Conservation (phyloP, 768 basidiomycete species). For the Lentinus tigrinus region DNA sequence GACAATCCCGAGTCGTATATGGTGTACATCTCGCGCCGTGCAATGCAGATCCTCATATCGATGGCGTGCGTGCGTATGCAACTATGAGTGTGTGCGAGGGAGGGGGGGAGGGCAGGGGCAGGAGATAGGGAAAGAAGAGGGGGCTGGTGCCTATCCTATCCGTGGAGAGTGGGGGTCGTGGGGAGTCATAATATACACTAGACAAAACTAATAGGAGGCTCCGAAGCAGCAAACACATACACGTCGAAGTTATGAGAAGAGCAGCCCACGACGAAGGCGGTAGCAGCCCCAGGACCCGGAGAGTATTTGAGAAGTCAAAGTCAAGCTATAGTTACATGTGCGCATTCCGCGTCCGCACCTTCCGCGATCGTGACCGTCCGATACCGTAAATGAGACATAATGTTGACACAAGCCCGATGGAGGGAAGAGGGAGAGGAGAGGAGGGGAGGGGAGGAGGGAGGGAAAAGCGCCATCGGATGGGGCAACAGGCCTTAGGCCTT, state of each 20-base stretch:
- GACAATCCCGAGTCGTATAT: too few relatives aligned
- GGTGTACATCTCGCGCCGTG: too few relatives aligned
- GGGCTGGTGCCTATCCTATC: not conserved
- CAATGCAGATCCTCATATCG: too few relatives aligned
- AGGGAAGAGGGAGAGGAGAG: not conserved
- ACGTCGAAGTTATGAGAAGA: too few relatives aligned
- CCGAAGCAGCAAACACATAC: not conserved
- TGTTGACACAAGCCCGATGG: not conserved
- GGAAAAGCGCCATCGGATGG: too few relatives aligned
- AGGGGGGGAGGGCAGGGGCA: too few relatives aligned
- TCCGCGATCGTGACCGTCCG: constrained; percentile 6
- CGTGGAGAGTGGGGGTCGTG: not conserved
- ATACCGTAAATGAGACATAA: not conserved
- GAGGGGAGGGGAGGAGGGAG: not conserved
- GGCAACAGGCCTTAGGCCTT: constrained; percentile 1
- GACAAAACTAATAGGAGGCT: not conserved
- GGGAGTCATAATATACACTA: constrained; percentile 1
- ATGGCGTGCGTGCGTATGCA: too few relatives aligned
- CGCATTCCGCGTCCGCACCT: not conserved
- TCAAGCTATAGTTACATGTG: not conserved
- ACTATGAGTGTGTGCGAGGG: not conserved
- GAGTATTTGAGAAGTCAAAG: too few relatives aligned
- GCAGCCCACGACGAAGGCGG: too few relatives aligned
- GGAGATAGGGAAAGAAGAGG: not conserved
- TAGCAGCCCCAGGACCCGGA: too few relatives aligned